Base-by-base conservation (phyloP, 768 basidiomycete species). In the Russula emetica region DNA sequence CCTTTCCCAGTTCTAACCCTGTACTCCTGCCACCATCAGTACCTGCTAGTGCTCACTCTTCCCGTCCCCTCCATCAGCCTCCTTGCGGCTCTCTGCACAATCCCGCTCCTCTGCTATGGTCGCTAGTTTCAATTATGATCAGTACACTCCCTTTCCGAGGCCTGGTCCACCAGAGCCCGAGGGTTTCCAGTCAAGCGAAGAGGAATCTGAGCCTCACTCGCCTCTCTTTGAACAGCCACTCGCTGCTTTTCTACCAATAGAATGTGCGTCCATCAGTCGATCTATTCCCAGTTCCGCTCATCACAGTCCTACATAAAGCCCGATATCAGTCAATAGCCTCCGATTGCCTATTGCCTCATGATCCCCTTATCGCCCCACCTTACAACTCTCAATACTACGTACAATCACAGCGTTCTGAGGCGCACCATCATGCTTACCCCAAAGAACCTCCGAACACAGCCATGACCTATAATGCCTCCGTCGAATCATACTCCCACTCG, bases 191-290 rank as follows among this genome's bases (percentile, higher is more conserved):
- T 87, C 86, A 26, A 87, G 85, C 73, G 87, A 89, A 71, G 88
- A 88, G 70, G 83, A 85, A 71, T 89, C 88, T 58, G 87, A 85
- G 64, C 75, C 90, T 26, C 86, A 88, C 70, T 89, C 88, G 2
- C 88, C 89, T 68, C 80, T 84, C 58, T 86, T 86, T 75, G 81
- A 84, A 76, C 76, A 77, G 70, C 76, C 78, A 71, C 77, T 78
- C 72, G 75, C 74, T 70, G 70, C 67, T 69, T 67, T 72, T 66
- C 69, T 70, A 49, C 64, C 62, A 30, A 61, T n/a, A 18, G 69
- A 72, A 61, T 69, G 75, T 76, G 69, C 63, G 75, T 71, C 56
- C 69, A 71, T 69, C 71, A 73, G 36, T 58, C 61, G 59, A 59
- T 60, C 64, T 61, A 32, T 55, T 58, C 55, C 55, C 53, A 54